These are phyloP conservation scores for Mycena albidolilacea DNA, from an alignment of 768 basidiomycete genomes.

Conservation along the genomic window DNA sequence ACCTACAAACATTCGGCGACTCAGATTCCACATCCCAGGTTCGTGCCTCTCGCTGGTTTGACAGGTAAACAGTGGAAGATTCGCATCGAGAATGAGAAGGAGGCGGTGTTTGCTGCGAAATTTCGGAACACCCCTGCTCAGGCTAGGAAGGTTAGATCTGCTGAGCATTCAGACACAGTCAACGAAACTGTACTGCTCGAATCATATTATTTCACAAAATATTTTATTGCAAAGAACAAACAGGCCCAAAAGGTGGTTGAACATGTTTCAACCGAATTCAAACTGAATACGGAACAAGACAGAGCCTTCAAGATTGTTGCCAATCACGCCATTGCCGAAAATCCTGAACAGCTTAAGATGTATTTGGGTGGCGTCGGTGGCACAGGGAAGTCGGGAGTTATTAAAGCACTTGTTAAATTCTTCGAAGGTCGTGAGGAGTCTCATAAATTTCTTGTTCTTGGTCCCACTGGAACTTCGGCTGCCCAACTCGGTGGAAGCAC, in stretches of 20 bases:
- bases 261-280: not conserved
- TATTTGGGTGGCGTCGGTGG: conserved; percentile 42
- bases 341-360: conserved; percentile 33
- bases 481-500: conserved; percentile 44
- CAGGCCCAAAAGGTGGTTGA: conserved; percentile 6
- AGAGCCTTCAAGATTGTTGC: conserved; percentile 45
- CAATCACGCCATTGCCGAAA: conserved; percentile 31
- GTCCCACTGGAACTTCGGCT: conserved; percentile 47
- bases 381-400: conserved; percentile 40
- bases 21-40: not conserved
- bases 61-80: conserved; percentile 6
- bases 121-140: not conserved
- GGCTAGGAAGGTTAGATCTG: not conserved
- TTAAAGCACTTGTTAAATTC: conserved; percentile 31
- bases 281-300: conserved; percentile 36
- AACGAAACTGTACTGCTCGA: not conserved
- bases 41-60: not conserved
- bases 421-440: conserved; percentile 1
- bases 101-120: not conserved
- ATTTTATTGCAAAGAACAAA: conserved; percentile 13
- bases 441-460: conserved; percentile 40
- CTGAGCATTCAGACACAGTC: not conserved
- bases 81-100: not conserved
- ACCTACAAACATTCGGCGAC: not conserved
- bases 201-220: conserved; percentile 19